Percentiles rank a stretch among this genome's conserved stretches.
These are phyloP conservation scores for Colletotrichum orbiculare DNA, from an alignment of 2,329 filamentous ascomycete genomes.

Conservation along the genomic window DNA sequence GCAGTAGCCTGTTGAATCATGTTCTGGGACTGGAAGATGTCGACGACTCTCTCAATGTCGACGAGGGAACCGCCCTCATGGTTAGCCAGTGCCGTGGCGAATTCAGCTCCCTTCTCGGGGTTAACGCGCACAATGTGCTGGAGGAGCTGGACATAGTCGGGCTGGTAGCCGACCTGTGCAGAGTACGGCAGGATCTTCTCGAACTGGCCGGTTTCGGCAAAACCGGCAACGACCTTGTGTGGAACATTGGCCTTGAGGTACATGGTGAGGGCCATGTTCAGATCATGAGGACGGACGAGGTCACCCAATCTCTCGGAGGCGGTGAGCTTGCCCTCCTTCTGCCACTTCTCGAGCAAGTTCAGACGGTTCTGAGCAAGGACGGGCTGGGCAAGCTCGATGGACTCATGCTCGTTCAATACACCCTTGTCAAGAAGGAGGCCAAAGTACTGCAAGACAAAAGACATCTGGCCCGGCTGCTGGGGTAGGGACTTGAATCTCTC, in stretches of 20 bases:
- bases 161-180: conserved; percentile 85
- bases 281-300: conserved; percentile 88
- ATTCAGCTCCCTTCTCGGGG: conserved; percentile 93
- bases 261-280: conserved; percentile 86
- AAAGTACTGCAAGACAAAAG: conserved; percentile 96
- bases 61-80: conserved; percentile 88
- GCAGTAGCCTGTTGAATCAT: conserved; percentile 98
- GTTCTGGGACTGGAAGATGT: conserved; percentile 97
- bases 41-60: conserved; percentile 93
- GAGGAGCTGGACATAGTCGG: conserved; percentile 93
- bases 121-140: conserved; percentile 93
- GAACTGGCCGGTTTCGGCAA: conserved; percentile 96
- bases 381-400: conserved; percentile 90
- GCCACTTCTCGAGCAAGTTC: conserved; percentile 97
- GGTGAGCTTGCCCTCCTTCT: conserved; percentile 94
- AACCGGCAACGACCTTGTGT: conserved; percentile 93
- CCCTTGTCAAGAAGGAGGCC: conserved; percentile 98
- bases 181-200: conserved; percentile 96
- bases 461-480: conserved; percentile 85
- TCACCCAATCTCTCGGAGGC: conserved; percentile 97
- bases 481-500: conserved; percentile 93
- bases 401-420: conserved; percentile 90
- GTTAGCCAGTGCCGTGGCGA: conserved; percentile 91
- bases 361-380: conserved; percentile 95
- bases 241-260: conserved; percentile 92